These are phyloP conservation scores for Tylopilus subfusipes DNA, from an alignment of 768 basidiomycete genomes.

Conservation along the genomic window DNA sequence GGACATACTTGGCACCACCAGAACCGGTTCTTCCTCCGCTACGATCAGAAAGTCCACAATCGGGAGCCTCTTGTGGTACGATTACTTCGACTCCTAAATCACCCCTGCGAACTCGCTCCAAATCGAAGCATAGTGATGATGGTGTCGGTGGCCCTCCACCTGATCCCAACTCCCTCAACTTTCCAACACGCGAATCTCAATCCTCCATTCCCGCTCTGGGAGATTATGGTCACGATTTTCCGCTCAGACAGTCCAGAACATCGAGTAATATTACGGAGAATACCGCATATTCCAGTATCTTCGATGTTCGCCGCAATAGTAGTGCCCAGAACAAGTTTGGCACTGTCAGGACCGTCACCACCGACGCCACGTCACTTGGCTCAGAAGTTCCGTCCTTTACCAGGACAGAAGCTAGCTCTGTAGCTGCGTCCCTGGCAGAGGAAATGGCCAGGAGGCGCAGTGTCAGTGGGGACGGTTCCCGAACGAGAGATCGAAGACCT, in stretches of 20 bases:
- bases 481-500: slow-evolving; percentile 53
- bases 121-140: slow-evolving; percentile 14
- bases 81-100: slow-evolving; percentile 44
- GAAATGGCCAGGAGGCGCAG: slow-evolving; percentile 38
- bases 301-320: slow-evolving; percentile 48
- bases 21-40: slow-evolving; percentile 46
- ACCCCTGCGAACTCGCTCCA: slow-evolving; percentile 44
- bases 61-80: slow-evolving; percentile 36
- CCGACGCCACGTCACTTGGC: slow-evolving; percentile 66
- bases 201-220: slow-evolving; percentile 31
- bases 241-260: slow-evolving; percentile 58
- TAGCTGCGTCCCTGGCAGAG: slow-evolving; percentile 49
- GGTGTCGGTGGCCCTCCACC: slow-evolving; percentile 8
- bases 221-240: slow-evolving; percentile 34
- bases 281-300: slow-evolving; percentile 56
- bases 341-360: slow-evolving; percentile 78
- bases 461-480: slow-evolving; percentile 24
- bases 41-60: slow-evolving; percentile 55
- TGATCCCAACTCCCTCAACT: slow-evolving; percentile 26
- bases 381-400: slow-evolving; percentile 62
- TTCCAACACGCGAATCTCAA: slow-evolving; percentile 35
- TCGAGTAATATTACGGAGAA: slow-evolving; percentile 59
- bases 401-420: slow-evolving; percentile 57
- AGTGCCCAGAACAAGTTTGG: slow-evolving; percentile 60
- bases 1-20: slow-evolving; percentile 52